These are phyloP conservation scores for Nigrospora osmanthi DNA, from an alignment of 2,329 filamentous ascomycete species.

Conservation along the genomic window DNA sequence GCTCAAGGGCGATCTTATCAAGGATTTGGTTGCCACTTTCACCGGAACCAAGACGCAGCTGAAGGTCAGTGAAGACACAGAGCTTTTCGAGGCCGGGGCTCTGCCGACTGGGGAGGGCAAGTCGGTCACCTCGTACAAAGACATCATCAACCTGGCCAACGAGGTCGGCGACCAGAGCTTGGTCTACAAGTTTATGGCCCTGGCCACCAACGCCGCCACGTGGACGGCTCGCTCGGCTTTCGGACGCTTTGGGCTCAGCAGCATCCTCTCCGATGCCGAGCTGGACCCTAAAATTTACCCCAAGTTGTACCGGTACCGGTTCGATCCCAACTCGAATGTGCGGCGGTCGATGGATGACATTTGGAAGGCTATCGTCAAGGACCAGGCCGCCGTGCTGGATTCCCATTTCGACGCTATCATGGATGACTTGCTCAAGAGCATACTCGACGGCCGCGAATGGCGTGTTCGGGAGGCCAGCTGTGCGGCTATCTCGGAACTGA, in stretches of 20 bases:
- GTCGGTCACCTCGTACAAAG: constrained; percentile 91
- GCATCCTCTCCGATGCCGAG: constrained; percentile 78
- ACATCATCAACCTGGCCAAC: constrained; percentile 91
- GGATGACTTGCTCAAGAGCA: constrained; percentile 75
- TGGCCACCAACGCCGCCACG: constrained; percentile 90
- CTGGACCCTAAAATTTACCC: constrained; percentile 92
- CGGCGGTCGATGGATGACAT: constrained; percentile 96
- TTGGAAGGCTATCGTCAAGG: constrained; percentile 93
- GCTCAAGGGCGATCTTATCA: constrained; percentile 75
- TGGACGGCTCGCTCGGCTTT: constrained; percentile 98
- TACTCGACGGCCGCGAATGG: constrained; percentile 82
- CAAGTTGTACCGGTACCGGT: constrained; percentile 88
- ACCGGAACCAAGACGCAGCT: constrained; percentile 68
- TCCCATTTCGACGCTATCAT: constrained; percentile 84
- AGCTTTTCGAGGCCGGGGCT: constrained; percentile 86
- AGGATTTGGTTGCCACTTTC: constrained; percentile 82
- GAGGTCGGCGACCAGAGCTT: constrained; percentile 93
- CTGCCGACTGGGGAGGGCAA: constrained; percentile 84
- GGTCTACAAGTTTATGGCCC: constrained; percentile 98
- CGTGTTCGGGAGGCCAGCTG: constrained; percentile 88
- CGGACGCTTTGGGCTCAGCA: constrained; percentile 86
- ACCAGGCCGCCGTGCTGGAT: constrained; percentile 69
- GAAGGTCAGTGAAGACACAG: constrained; percentile 83
- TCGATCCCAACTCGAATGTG: constrained; percentile 91
- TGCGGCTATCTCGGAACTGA: constrained; percentile 77